Evolutionary conservation across 2,329 filamentous ascomycete species (phyloP), one percentile per base, ranked within the genome.

Genomic region (Endothia cerciana): DNA sequence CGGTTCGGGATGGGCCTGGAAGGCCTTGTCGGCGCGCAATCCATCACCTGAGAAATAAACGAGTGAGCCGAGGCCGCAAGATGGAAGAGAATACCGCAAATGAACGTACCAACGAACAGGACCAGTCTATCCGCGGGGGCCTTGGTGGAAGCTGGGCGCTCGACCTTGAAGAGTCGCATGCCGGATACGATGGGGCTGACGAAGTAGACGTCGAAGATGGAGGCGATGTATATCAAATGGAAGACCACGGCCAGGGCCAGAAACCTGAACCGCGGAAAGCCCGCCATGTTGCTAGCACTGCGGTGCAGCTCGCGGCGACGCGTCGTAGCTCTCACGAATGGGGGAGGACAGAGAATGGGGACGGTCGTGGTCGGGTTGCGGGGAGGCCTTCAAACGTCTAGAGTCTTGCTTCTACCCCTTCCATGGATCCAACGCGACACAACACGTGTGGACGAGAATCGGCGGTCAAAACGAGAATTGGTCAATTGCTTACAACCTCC

Each of bases 151-250:
- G 79, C 72, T 47, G 85, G 80, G 64, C 89, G 84, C 67, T 93
- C 87, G 45, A 96, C 83, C 56, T 83, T 80, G 78, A 93, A 94
- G 67, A 93, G 86, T 74, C 86, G 88, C 95, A 99, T 99, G 75
- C 95, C 95, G 81, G 90, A 91, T 63, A 98, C 95, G 72, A 99
- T 95, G 28, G 95, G 95, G 76, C 93, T 97, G 75, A 97, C 93
- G 76, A 99, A 99, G 80, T 99, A 98, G 70, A 98, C 95, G 78
- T 97, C 94, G 80, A 99, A 99, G 74, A 98, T 98, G 67, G 93
- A 97, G 76, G 90, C 91, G 65, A 97, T 90, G 78, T 99, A 99
- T 70, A 97, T 87, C 63, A 98, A 78, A 79, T 99, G 96, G 77
- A 99, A 99, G 68, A 94, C 81, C 75, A 97, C 86, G 72, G 95